Evolutionary conservation across 1,284 basidiomycete genomes (phyloP).

Genomic region (Butyriboletus appendiculatus): DNA sequence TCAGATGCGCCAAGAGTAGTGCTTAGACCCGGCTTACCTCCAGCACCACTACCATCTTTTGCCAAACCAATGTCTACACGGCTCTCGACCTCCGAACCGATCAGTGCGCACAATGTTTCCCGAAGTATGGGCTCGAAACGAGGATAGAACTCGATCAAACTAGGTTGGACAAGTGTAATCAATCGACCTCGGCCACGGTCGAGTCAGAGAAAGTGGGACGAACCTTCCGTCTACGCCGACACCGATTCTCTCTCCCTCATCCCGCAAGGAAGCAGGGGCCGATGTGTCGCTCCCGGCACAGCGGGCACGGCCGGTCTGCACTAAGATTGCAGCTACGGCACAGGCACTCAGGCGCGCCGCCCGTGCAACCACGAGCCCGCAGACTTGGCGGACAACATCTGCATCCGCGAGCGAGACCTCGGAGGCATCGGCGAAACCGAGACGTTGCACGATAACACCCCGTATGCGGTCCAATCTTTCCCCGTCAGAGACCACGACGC

Average conservation of each 20-base stretch:
- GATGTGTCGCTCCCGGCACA: conserved; percentile 39
- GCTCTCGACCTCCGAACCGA: conserved; percentile 81
- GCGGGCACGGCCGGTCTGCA: conserved; percentile 73
- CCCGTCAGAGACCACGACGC: conserved; percentile 4
- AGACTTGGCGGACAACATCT: conserved; percentile 82
- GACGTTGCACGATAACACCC: conserved; percentile 58
- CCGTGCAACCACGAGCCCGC: conserved; percentile 75
- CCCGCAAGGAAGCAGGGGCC: conserved; percentile 39
- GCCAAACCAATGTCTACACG: conserved; percentile 87
- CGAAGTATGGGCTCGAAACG: conserved; percentile 78
- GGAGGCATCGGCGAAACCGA: conserved; percentile 54
- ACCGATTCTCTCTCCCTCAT: conserved; percentile 55
- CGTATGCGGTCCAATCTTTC: conserved; percentile 50
- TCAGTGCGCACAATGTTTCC: conserved; percentile 69
- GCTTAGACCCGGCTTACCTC: conserved; percentile 60
- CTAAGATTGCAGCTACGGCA: conserved; percentile 84
- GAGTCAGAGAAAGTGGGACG: conserved; percentile 24
- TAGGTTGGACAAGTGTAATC: conserved; percentile 33
- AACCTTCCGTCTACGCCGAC: conserved; percentile 90
- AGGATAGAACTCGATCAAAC: conserved; percentile 91
- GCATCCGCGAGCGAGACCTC: conserved; percentile 65
- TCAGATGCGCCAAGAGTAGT: neutral
- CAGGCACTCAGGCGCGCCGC: conserved; percentile 85
- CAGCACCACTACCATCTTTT: conserved; percentile 97
- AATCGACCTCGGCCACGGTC: neutral